phyloP scores from a whole-genome alignment of 305 asterid genomes.

The Fraxinus baroniana region DNA sequence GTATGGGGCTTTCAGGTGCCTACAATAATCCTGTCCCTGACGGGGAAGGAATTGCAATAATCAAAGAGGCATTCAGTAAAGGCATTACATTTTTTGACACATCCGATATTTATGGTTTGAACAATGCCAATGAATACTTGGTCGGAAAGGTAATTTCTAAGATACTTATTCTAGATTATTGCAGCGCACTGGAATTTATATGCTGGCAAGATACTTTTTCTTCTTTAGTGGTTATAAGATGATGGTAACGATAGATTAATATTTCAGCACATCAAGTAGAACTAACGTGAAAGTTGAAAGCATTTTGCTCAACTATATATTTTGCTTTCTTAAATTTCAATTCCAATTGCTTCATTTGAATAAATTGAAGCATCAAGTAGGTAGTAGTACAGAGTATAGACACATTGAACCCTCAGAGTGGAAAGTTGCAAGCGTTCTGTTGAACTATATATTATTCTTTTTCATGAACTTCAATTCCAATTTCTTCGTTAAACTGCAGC shows the following conservation, averaged over 20 bases:
- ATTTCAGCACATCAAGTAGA: not conserved
- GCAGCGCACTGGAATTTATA: not conserved
- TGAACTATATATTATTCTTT: not conserved
- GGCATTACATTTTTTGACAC: conserved; percentile 53
- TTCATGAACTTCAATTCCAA: not conserved
- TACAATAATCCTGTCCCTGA: conserved; percentile 42
- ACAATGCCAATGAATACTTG: conserved; percentile 36
- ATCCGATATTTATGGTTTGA: conserved; percentile 40
- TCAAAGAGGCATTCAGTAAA: conserved; percentile 42
- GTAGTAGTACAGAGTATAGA: not conserved
- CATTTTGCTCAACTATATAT: not conserved
- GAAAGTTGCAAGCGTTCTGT: not conserved
- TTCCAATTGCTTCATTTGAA: no score
- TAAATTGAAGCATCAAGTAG: not conserved
- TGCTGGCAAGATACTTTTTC: not conserved
- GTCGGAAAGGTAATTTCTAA: conserved; percentile 39
- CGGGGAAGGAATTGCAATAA: conserved; percentile 43
- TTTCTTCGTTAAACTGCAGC: not conserved
- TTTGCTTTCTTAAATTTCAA: no score
- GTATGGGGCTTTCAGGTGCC: conserved; percentile 50
- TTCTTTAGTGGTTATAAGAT: not conserved
- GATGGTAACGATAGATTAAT: not conserved
- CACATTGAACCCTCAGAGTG: not conserved
- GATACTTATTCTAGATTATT: not conserved
- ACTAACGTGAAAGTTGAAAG: not conserved